Base-by-base conservation (phyloP, 768 basidiomycete genomes). In the Podaxis carcinomalis region DNA sequence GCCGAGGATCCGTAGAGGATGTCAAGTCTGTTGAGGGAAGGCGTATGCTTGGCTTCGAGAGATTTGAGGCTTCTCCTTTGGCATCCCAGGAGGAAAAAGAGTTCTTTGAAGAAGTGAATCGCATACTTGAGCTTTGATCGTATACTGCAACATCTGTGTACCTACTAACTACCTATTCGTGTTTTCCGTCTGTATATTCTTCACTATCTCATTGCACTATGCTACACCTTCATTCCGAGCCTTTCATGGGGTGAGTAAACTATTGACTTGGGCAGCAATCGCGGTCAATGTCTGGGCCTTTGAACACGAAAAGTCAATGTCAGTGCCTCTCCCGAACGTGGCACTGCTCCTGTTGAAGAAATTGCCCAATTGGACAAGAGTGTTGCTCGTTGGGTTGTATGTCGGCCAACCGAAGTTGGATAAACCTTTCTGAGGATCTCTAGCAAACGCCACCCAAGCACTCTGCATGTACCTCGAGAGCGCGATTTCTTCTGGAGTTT, bases 391-490 rank as follows among this genome's bases (percentile, higher is more conserved):
- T 14, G 65, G 66, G 32, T 66, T 57, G 49, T 67, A 71, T 23
- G 51, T 44, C 23, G 70, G 70, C 68, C 70, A 71, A 11, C 64
- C 67, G 19, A 62, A 46, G 13, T 56, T 59, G 0, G 56, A 47
- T 54, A 77, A 59, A 1, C 75, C 76, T 10, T 69, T 56, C 4
- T 56, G 36, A 1, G 77, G 75, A 63, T 78, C 68, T n/a, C 73
- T 70, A n/a, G 77, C 77, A 56, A 80, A 80, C 5, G 73, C 68
- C 1, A 78, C 76, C 78, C 78, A 80, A 0, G 75, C 76, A 5
- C 66, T 62, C 62, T 78, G 77, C 1, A 77, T 57, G 56, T 72
- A 74, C 55, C 62, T 67, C 1, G 77, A 73, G 39, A 78, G 66
- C n/a, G 68, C 64, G n/a, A 72, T 68, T 55, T 71, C 71, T 7